Conservation (phyloP, 2,329 filamentous ascomycete species). For the Stromatinia cepivora region DNA sequence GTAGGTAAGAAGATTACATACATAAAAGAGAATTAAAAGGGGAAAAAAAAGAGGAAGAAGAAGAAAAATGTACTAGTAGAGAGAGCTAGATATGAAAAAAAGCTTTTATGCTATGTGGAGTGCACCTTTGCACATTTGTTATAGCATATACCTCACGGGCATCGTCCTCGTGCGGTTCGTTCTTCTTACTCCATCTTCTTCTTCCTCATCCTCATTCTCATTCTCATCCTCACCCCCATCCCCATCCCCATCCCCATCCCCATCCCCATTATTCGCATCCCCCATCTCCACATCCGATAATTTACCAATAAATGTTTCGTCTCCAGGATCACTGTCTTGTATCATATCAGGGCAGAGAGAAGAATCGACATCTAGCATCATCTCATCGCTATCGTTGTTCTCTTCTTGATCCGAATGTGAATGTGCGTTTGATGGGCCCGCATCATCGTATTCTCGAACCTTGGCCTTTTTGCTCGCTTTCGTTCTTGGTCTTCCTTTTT, state of each 20-base stretch:
- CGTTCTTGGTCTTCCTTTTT: constrained; percentile 12
- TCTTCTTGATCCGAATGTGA: background rate
- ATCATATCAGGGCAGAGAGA: background rate
- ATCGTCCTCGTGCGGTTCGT: background rate
- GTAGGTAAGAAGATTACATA: background rate
- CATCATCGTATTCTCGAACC: background rate
- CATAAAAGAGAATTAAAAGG: background rate
- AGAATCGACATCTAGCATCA: background rate
- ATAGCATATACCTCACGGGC: constrained; percentile 7
- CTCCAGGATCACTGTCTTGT: background rate
- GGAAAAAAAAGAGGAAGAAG: background rate
- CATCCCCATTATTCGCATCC: background rate
- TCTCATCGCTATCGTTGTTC: constrained; percentile 2
- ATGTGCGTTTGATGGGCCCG: background rate
- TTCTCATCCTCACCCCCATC: too few species aligned
- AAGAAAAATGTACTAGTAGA: background rate
- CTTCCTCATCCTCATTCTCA: background rate
- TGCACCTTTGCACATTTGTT: background rate
- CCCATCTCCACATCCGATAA: constrained; percentile 1
- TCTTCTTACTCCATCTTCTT: constrained; percentile 2
- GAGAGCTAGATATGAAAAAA: background rate
- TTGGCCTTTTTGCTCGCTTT: constrained; percentile 27
- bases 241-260: background rate
- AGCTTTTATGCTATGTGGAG: too few species aligned
- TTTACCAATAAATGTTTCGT: background rate